phyloP scores from a whole-genome alignment of 2,329 filamentous ascomycete genomes.

The Calonectria pseudoreteaudii region DNA sequence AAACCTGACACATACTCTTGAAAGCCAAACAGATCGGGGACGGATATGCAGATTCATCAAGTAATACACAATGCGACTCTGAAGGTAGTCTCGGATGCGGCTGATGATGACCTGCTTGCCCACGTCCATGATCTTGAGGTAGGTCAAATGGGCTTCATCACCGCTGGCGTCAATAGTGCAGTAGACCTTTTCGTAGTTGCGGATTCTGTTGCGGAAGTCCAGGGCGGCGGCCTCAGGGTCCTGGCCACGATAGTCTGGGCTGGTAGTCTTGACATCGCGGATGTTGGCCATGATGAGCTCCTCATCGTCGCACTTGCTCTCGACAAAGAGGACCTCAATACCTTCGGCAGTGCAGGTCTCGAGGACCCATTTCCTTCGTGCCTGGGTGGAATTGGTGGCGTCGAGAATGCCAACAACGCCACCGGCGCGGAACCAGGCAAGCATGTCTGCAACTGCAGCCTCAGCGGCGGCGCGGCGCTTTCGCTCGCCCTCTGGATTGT shows the following conservation, averaged over 20 bases:
- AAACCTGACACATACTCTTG: slow-evolving; percentile 71
- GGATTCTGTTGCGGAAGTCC: slow-evolving; percentile 94
- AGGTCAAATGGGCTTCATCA: slow-evolving; percentile 88
- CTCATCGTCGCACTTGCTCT: slow-evolving; percentile 97
- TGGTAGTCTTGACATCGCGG: slow-evolving; percentile 95
- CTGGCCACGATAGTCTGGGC: slow-evolving; percentile 92
- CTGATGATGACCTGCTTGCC: slow-evolving; percentile 98
- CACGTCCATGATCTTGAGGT: slow-evolving; percentile 97
- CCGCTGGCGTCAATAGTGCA: slow-evolving; percentile 85
- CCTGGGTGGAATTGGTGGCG: slow-evolving; percentile 95
- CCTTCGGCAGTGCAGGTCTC: slow-evolving; percentile 80
- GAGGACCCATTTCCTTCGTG: slow-evolving; percentile 89
- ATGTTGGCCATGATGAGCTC: slow-evolving; percentile 98
- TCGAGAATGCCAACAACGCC: slow-evolving; percentile 95
- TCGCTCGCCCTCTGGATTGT: slow-evolving; percentile 90
- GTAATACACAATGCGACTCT: slow-evolving; percentile 97
- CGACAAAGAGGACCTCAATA: slow-evolving; percentile 93
- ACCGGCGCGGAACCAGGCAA: slow-evolving; percentile 85
- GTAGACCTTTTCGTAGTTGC: slow-evolving; percentile 98
- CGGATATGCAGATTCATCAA: slow-evolving; percentile 99
- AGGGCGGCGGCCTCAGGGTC: slow-evolving; percentile 91
- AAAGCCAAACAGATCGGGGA: slow-evolving; percentile 95
- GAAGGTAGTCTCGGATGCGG: slow-evolving; percentile 94
- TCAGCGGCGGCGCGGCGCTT: slow-evolving; percentile 89
- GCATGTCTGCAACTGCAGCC: slow-evolving; percentile 92